A percentile compares a stretch with the other conserved stretches of the same genome.
These are phyloP conservation scores for Xylariales sp. DNA, from an alignment of 2,329 filamentous ascomycete genomes.

Conservation along the genomic window DNA sequence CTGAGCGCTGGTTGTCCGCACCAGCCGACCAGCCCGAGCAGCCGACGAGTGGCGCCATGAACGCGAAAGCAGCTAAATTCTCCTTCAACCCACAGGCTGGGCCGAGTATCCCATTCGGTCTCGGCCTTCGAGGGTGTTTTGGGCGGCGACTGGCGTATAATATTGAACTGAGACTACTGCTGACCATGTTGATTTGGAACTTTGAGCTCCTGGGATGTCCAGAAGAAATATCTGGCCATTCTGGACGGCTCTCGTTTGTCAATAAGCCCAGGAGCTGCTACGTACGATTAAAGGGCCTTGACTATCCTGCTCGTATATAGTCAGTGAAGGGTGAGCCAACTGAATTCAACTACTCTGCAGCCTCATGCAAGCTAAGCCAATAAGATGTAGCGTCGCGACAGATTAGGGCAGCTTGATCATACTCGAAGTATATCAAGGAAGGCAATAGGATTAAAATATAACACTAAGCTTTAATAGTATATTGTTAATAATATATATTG, in stretches of 20 bases:
- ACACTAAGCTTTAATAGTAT: no score
- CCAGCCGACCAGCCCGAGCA: background rate
- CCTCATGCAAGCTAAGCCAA: background rate
- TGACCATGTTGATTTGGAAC: slow-evolving; percentile 29
- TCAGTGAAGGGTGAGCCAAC: background rate
- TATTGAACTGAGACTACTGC: slow-evolving; percentile 15
- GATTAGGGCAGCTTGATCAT: background rate
- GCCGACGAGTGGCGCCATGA: background rate
- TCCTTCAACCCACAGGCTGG: slow-evolving; percentile 35
- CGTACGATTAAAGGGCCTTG: background rate
- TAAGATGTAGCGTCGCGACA: background rate
- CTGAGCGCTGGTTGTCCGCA: slow-evolving; percentile 40
- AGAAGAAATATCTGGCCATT: slow-evolving; percentile 10
- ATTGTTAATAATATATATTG: no score
- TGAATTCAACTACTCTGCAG: background rate
- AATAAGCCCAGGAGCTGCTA: slow-evolving; percentile 11
- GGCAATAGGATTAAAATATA: background rate
- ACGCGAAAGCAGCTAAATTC: slow-evolving; percentile 2
- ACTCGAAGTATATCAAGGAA: background rate
- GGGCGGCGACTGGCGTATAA: slow-evolving; percentile 24
- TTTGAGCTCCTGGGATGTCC: slow-evolving; percentile 26
- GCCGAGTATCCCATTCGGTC: slow-evolving; percentile 33
- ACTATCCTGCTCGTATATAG: background rate
- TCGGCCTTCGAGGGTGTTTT: slow-evolving; percentile 30
- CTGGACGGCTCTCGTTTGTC: slow-evolving; percentile 6